These are phyloP conservation scores for Xylaria sp. DNA, from an alignment of 2,329 filamentous ascomycete species.

Conservation along the genomic window DNA sequence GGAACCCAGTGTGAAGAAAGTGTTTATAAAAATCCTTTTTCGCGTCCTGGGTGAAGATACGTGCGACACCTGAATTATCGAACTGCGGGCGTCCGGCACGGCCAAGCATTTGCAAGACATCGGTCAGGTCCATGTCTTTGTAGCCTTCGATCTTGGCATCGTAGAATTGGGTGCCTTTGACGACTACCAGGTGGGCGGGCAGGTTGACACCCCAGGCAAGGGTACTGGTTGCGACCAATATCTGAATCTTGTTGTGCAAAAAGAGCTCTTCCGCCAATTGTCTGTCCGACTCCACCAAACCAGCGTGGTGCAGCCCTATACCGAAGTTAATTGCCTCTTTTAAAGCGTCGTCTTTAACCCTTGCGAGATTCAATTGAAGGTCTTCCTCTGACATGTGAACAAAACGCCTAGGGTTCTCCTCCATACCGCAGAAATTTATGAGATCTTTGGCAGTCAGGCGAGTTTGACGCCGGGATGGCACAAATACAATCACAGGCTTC, in stretches of 20 bases:
- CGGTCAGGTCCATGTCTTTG: slow-evolving; percentile 98
- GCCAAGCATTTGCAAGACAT: slow-evolving; percentile 97
- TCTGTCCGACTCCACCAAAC: slow-evolving; percentile 92
- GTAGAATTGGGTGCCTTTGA: slow-evolving; percentile 98
- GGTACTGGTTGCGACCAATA: slow-evolving; percentile 93
- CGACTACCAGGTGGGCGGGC: slow-evolving; percentile 93
- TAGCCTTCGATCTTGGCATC: slow-evolving; percentile 98
- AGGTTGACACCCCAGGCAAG: slow-evolving; percentile 98
- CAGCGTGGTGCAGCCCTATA: slow-evolving; percentile 95
- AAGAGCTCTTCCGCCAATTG: slow-evolving; percentile 93
- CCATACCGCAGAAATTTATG: slow-evolving; percentile 98
- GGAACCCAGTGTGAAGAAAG: slow-evolving; percentile 96
- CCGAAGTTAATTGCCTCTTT: slow-evolving; percentile 96
- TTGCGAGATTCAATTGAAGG: slow-evolving; percentile 80
- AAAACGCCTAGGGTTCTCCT: slow-evolving; percentile 94
- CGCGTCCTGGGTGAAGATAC: slow-evolving; percentile 95
- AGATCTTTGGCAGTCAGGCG: slow-evolving; percentile 93
- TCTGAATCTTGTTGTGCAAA: slow-evolving; percentile 96
- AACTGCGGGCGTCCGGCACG: slow-evolving; percentile 96
- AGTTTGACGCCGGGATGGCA: slow-evolving; percentile 93
- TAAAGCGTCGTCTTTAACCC: slow-evolving; percentile 91
- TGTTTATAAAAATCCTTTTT: slow-evolving; percentile 99
- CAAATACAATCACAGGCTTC: slow-evolving; percentile 98
- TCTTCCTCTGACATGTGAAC: slow-evolving; percentile 95
- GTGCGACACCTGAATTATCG: slow-evolving; percentile 91